Conservation (phyloP, 371 early-diverging fungal species). For the Actinomucor elegans region DNA sequence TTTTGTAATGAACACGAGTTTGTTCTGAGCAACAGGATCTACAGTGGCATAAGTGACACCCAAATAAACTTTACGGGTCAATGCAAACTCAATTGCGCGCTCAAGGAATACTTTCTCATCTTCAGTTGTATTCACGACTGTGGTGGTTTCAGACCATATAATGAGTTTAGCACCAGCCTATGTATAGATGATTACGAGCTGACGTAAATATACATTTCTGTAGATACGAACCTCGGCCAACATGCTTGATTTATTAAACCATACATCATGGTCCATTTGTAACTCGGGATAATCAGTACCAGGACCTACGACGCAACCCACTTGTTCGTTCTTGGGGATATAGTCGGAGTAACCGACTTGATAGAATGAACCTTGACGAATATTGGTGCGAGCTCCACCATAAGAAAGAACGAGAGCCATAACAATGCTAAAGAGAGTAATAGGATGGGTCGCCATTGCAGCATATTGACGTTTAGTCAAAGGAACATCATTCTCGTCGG, state of each 20-base stretch:
- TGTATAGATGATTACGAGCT: not conserved
- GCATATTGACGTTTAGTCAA: not conserved
- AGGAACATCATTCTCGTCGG: not conserved
- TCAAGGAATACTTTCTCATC: conserved; percentile 27
- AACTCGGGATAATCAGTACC: conserved; percentile 7
- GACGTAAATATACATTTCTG: not conserved
- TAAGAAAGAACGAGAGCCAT: conserved; percentile 12
- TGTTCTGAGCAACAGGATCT: conserved; percentile 34
- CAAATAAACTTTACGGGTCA: conserved; percentile 37
- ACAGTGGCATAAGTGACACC: conserved; percentile 38
- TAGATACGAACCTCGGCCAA: conserved; percentile 17
- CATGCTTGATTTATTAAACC: conserved; percentile 26
- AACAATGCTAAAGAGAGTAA: conserved; percentile 4
- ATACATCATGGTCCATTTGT: conserved; percentile 18
- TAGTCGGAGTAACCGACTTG: conserved; percentile 28
- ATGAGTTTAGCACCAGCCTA: conserved; percentile 47
- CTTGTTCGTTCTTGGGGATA: conserved; percentile 27
- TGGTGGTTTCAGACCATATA: conserved; percentile 48
- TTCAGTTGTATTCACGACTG: conserved; percentile 12
- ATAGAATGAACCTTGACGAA: conserved; percentile 29
- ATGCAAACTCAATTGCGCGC: conserved; percentile 33
- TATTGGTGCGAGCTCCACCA: conserved; percentile 29
- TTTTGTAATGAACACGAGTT: conserved; percentile 47
- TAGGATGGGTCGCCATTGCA: conserved; percentile 13
- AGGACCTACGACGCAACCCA: conserved; percentile 38